These are phyloP conservation scores for Agroathelia rolfsii DNA, from an alignment of 1,284 basidiomycete species.

Conservation along the genomic window DNA sequence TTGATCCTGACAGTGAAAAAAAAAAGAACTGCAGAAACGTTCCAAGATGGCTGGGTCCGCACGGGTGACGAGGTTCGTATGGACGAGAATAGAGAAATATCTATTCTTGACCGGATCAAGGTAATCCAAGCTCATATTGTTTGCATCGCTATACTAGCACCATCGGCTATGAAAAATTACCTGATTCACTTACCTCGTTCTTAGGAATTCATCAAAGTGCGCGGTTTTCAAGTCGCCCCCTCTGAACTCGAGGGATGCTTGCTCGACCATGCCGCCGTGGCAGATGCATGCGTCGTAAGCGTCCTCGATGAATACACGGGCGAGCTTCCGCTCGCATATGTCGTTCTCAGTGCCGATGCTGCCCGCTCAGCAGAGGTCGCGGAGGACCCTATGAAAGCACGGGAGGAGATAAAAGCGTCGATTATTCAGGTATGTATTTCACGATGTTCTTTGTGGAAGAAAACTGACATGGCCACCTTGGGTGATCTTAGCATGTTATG, in stretches of 20 bases:
- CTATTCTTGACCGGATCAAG: conserved; percentile 62
- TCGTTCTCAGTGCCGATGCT: conserved; percentile 43
- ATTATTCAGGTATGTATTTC: conserved; percentile 34
- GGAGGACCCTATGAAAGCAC: conserved; percentile 24
- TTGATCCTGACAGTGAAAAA: conserved; percentile 23
- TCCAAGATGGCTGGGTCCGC: conserved; percentile 51
- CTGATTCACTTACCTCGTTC: conserved; percentile 1
- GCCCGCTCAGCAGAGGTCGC: conserved; percentile 30
- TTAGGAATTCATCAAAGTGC: conserved; percentile 57
- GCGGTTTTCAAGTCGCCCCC: conserved; percentile 55
- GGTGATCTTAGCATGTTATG: conserved; percentile 54
- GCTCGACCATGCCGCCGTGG: conserved; percentile 60
- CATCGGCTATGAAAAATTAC: conserved; percentile 1
- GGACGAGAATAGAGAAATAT: conserved; percentile 45
- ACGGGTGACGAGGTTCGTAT: conserved; percentile 64
- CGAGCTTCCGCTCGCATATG: conserved; percentile 66
- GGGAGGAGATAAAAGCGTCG: conserved; percentile 31
- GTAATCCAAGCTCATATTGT: conserved; percentile 19
- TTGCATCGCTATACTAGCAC: conserved; percentile 5
- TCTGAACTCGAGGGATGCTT: conserved; percentile 71
- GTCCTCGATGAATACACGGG: conserved; percentile 71
- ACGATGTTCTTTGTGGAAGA: conserved; percentile 3
- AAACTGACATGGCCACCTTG: not conserved
- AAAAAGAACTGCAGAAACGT: conserved; percentile 52
- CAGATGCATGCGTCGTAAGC: conserved; percentile 67